A percentile compares a stretch with the other conserved stretches of the same genome.
Conservation (phyloP, 352 stramenopile genomes). For the Aphanomyces cochlioides region DNA sequence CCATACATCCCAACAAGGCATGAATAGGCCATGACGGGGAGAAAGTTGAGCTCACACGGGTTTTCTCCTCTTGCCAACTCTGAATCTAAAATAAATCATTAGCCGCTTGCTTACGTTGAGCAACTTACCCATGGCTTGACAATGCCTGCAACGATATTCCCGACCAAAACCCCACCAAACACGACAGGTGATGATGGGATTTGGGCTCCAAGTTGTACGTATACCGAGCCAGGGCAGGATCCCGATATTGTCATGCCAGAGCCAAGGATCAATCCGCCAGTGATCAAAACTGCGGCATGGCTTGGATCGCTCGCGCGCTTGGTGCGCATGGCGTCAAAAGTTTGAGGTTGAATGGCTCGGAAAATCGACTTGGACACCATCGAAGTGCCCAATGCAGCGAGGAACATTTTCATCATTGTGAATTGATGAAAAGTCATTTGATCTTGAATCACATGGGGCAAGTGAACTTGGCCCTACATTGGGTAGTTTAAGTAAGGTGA, state of each 20-base stretch:
- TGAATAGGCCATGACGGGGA: constrained; percentile 6
- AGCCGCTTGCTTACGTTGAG: neutral
- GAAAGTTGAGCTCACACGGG: constrained; percentile 20
- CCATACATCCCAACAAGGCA: constrained; percentile 6
- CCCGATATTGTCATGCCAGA: constrained; percentile 20
- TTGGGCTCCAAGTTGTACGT: constrained; percentile 15
- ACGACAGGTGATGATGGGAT: neutral
- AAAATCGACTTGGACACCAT: constrained; percentile 26
- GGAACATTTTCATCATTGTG: constrained; percentile 36
- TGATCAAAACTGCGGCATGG: constrained; percentile 27
- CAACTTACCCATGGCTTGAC: constrained; percentile 4
- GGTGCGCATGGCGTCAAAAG: constrained; percentile 27
- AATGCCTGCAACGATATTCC: neutral
- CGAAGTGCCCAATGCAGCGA: constrained; percentile 29
- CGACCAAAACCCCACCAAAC: constrained; percentile 3
- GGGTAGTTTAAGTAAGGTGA: neutral
- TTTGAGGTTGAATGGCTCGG: constrained; percentile 20
- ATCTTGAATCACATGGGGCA: constrained; percentile 31
- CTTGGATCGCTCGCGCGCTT: constrained; percentile 25
- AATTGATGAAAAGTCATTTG: constrained; percentile 32
- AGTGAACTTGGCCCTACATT: constrained; percentile 27
- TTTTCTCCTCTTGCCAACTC: constrained; percentile 2
- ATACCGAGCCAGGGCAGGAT: constrained; percentile 21
- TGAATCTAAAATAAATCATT: constrained; percentile 10
- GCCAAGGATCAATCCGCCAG: constrained; percentile 30